phyloP scores from a whole-genome alignment of 2,329 filamentous ascomycete genomes.

The Aureobasidium mangrovei region DNA sequence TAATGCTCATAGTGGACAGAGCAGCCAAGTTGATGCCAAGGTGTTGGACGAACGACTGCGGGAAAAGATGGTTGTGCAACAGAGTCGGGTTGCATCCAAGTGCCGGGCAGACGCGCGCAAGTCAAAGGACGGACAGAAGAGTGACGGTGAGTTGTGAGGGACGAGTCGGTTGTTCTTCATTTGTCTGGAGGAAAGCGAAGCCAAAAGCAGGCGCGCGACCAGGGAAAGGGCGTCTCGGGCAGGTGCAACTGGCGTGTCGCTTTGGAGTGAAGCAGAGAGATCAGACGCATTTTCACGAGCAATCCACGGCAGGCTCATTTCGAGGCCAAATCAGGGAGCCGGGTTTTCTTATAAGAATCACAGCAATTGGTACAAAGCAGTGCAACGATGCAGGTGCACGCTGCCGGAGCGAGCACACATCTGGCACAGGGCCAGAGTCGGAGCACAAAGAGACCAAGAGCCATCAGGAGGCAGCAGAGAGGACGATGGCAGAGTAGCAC shows the following conservation, averaged over 20 bases:
- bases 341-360: background rate
- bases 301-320: background rate
- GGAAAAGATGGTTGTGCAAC: background rate
- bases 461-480: background rate
- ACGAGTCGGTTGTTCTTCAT: background rate
- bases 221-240: background rate
- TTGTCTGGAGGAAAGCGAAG: background rate
- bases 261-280: background rate
- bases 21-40: background rate
- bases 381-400: background rate
- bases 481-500: slow-evolving; percentile 3
- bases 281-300: background rate
- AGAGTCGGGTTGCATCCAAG: background rate
- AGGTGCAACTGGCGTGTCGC: slow-evolving; percentile 1
- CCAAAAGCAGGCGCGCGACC: background rate
- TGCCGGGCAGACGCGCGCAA: background rate
- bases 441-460: background rate
- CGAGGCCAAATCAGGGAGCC: background rate
- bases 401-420: background rate
- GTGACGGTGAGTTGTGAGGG: background rate
- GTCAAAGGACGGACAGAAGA: background rate
- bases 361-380: slow-evolving; percentile 4
- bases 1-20: slow-evolving; percentile 4
- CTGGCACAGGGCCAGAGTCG: background rate
- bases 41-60: background rate